Base-by-base conservation (phyloP, 768 basidiomycete species). In the Trametes elegans region DNA sequence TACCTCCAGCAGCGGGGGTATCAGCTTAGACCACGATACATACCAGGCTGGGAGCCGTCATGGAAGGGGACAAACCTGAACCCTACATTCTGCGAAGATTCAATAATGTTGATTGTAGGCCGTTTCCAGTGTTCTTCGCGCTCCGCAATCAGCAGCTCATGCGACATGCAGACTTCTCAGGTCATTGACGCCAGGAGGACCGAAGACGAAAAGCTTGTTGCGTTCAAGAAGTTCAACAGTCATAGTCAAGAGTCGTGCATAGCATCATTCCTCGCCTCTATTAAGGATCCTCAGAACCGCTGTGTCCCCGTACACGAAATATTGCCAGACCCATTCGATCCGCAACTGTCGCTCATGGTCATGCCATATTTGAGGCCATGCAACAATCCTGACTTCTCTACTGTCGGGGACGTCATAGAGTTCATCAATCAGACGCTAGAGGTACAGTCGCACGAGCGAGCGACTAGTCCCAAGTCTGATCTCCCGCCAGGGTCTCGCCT, bases 11-110 rank as follows among this genome's bases (percentile, higher is more conserved):
- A 44, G 0, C 44, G 38, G 14, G 66, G 65, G 3, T 68, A 68
- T 35, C 23, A 11, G 23, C 45, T 68, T 14, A 61, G 66, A n/a
- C 52, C 63, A 9, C 53, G 66, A 1, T 66, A 62, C 18, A 3
- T 5, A 3, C 45, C 44, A 6, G 48, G 26, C 4, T 62, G 61
- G 61, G 18, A 34, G 13, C 61, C 61, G 3, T 62, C 61, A 3
- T 62, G 61, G 61, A 23, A 34, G 8, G 57, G 57, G 0, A 62
- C 57, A 3, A 49, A 53, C 10, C 16, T 16, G 2, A 14, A 44
- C 26, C 57, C 61, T 1, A 18, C 16, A 8, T 56, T 38, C 29
- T 62, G 57, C 34, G 56, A 56, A 27, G 57, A 58, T 21, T 55
- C 57, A 1, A 58, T 61, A 14, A 27, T 35, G 19, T 19, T 38